Conservation (phyloP, 352 stramenopile species). For the Blastocystis hominis region DNA sequence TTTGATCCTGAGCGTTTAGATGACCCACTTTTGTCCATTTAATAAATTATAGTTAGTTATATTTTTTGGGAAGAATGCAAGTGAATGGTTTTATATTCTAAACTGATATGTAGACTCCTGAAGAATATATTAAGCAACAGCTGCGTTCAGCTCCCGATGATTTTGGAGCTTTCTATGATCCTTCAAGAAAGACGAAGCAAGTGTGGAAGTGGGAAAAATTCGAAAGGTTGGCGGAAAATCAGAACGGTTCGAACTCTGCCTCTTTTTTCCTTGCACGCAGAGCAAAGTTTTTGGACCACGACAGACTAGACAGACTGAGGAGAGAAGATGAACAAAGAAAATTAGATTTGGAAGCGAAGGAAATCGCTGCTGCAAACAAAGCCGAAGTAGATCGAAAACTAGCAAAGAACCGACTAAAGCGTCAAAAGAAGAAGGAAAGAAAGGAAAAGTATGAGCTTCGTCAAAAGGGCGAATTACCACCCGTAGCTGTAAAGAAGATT, state of each 20-base stretch:
- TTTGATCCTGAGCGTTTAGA: not conserved
- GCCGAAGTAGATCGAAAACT: conserved; percentile 21
- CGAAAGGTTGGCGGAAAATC: not conserved
- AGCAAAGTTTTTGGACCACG: conserved; percentile 44
- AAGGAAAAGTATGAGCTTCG: conserved; percentile 24
- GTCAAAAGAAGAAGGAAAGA: conserved; percentile 42
- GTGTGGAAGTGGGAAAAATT: conserved; percentile 48
- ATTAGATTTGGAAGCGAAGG: not conserved
- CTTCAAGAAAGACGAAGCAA: conserved; percentile 26
- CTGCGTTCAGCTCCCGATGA: conserved; percentile 20
- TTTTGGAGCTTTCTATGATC: conserved; percentile 43
- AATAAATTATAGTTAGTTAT: not conserved
- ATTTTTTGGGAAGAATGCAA: conserved; percentile 18
- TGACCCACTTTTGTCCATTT: not conserved
- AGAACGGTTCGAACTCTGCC: conserved; percentile 17
- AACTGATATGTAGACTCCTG: not conserved
- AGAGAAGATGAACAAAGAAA: conserved; percentile 20
- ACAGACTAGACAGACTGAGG: not conserved
- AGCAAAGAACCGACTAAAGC: conserved; percentile 26
- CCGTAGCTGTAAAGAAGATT: conserved; percentile 27
- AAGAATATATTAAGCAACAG: conserved; percentile 26
- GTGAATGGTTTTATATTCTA: not conserved
- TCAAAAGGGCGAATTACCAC: not conserved
- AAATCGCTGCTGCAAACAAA: conserved; percentile 7
- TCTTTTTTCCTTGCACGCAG: conserved; percentile 32